phyloP scores from a whole-genome alignment of 1,284 basidiomycete species.

The Ganoderma meredithae region DNA sequence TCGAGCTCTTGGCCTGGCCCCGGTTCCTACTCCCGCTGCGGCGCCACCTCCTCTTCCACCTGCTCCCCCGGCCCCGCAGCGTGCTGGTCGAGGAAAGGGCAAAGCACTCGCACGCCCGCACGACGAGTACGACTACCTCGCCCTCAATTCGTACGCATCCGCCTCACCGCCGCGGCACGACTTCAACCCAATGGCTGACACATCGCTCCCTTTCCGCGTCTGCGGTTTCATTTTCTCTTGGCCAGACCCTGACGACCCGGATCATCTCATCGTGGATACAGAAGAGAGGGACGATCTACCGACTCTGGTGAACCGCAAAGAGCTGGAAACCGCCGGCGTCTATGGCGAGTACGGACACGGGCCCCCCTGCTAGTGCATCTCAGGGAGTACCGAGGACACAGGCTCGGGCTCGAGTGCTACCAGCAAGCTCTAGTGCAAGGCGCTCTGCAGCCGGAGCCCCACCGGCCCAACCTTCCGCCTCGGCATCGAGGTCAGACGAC shows the following conservation, averaged over 20 bases:
- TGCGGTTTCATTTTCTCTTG: conserved; percentile 40
- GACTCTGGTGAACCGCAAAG: conserved; percentile 16
- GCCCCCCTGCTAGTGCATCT: not conserved
- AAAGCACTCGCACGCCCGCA: conserved; percentile 10
- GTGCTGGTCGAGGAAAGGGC: conserved; percentile 14
- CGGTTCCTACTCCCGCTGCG: not conserved
- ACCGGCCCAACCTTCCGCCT: not conserved
- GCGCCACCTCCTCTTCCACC: not conserved
- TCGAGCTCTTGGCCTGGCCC: not conserved
- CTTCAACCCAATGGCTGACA: conserved; percentile 24
- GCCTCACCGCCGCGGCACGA: conserved; percentile 6
- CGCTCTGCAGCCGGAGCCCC: not conserved
- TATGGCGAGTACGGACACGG: conserved; percentile 17
- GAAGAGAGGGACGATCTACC: conserved; percentile 25
- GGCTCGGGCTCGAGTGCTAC: not conserved
- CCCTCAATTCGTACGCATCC: conserved; percentile 18
- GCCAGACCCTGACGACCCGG: conserved; percentile 41
- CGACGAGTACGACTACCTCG: conserved; percentile 12
- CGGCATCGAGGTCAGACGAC: not conserved
- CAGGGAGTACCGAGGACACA: not conserved
- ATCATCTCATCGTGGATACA: conserved; percentile 31
- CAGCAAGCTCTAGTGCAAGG: not conserved
- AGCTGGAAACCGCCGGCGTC: conserved; percentile 16
- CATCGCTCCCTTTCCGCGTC: conserved; percentile 25
- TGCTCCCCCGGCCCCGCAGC: not conserved